phyloP scores from a whole-genome alignment of 2,329 filamentous ascomycete genomes.

The Onygenales sp. region DNA sequence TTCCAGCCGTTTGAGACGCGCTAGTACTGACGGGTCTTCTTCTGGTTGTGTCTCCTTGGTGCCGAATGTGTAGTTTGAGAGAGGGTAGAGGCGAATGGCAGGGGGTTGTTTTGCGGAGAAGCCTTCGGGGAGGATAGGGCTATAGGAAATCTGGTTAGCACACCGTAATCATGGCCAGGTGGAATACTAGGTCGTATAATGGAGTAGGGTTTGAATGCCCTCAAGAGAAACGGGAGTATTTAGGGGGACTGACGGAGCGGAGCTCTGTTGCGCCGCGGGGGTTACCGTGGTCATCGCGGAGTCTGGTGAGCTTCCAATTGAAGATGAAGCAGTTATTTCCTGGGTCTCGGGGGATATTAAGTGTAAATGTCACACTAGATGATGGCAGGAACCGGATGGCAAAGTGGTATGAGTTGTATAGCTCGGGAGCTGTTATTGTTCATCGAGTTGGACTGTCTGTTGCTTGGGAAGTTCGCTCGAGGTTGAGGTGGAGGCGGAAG shows the following conservation, averaged over 20 bases:
- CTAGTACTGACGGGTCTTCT: conserved; percentile 91
- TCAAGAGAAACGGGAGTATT: background rate
- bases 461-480: too few species aligned
- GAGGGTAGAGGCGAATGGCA: conserved; percentile 83
- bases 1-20: conserved; percentile 85
- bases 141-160: conserved; percentile 15
- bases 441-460: too few species aligned
- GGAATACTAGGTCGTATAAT: background rate
- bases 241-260: conserved; percentile 46
- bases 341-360: too few species aligned
- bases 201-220: conserved; percentile 5
- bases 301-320: background rate
- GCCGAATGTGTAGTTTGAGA: conserved; percentile 98
- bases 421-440: too few species aligned
- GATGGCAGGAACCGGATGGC: too few species aligned
- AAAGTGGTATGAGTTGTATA: too few species aligned
- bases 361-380: too few species aligned
- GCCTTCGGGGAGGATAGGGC: conserved; percentile 65
- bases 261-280: conserved; percentile 64
- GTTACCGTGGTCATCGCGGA: conserved; percentile 72
- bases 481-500: too few species aligned
- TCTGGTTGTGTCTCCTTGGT: conserved; percentile 98
- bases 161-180: background rate
- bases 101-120: conserved; percentile 86
- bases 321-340: too few species aligned